Percentiles rank a stretch among this genome's conserved stretches.
Conservation (phyloP, 2,329 filamentous ascomycete genomes). For the Pestalotiopsis sp. region DNA sequence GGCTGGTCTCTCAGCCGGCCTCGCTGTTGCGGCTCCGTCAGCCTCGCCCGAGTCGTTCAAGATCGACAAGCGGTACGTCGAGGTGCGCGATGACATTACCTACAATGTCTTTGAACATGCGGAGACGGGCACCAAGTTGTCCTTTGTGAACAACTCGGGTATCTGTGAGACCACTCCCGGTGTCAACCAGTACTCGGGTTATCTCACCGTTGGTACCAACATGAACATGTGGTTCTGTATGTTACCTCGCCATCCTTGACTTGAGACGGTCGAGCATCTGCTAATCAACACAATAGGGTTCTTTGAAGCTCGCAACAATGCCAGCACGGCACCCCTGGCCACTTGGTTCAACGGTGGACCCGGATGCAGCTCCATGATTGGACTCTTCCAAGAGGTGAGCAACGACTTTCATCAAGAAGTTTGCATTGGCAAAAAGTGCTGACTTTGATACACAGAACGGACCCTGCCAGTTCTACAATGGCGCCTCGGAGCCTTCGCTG, state of each 20-base stretch:
- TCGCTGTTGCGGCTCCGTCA: neutral
- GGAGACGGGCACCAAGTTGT: slow-evolving; percentile 44
- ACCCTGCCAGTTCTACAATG: slow-evolving; percentile 45
- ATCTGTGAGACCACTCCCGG: slow-evolving; percentile 53
- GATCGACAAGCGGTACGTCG: slow-evolving; percentile 20
- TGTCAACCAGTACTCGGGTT: slow-evolving; percentile 54
- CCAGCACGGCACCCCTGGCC: slow-evolving; percentile 33
- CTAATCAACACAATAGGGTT: slow-evolving; percentile 23
- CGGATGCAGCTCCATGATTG: slow-evolving; percentile 40
- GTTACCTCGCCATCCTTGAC: neutral
- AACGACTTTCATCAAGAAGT: neutral
- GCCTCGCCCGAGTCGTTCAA: neutral
- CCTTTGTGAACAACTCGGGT: slow-evolving; percentile 53
- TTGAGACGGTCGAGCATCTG: too few species aligned
- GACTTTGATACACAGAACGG: slow-evolving; percentile 30
- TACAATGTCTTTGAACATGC: slow-evolving; percentile 51
- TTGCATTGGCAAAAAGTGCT: neutral
- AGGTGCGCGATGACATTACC: slow-evolving; percentile 19
- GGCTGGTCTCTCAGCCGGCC: neutral
- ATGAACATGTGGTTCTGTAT: slow-evolving; percentile 49
- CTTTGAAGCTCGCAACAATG: slow-evolving; percentile 36
- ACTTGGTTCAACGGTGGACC: slow-evolving; percentile 44
- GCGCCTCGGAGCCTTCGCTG: slow-evolving; percentile 35
- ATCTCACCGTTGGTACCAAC: slow-evolving; percentile 46
- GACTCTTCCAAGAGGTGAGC: slow-evolving; percentile 39